A percentile compares a stretch with the other conserved stretches of the same genome.
Conservation (phyloP, 192 early-diverging fungal species). For the Backusella parvicylindrica region DNA sequence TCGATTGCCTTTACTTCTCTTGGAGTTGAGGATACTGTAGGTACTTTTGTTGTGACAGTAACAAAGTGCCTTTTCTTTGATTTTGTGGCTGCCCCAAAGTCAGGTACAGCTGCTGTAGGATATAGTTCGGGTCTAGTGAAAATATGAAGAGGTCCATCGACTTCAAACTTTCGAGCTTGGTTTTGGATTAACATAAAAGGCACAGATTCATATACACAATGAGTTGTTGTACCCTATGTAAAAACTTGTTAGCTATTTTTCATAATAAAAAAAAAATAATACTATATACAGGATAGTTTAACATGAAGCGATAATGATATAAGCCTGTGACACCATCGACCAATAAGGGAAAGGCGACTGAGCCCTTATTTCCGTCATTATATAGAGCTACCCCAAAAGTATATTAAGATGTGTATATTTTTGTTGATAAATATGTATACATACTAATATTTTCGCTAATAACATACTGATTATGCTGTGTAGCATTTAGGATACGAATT, state of each 20-base stretch:
- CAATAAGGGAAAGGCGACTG: constrained; percentile 9
- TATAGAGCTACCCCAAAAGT: constrained; percentile 15
- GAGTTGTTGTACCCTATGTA: constrained; percentile 18
- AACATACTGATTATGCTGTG: constrained; percentile 34
- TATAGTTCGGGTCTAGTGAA: not conserved
- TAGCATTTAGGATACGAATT: constrained; percentile 34
- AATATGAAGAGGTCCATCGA: constrained; percentile 7
- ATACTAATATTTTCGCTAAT: constrained; percentile 34
- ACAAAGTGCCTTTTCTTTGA: not conserved
- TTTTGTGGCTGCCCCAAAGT: not conserved
- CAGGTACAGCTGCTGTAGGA: not conserved
- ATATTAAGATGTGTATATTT: not conserved
- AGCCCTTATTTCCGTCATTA: constrained; percentile 20
- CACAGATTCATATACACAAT: constrained; percentile 36
- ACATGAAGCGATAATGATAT: constrained; percentile 38
- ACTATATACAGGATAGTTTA: constrained; percentile 24
- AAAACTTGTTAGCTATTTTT: not conserved
- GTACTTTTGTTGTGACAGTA: not conserved
- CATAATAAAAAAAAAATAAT: not conserved
- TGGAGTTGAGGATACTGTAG: not conserved
- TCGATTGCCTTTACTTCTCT: not conserved
- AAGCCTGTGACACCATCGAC: constrained; percentile 26
- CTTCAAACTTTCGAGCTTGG: not conserved
- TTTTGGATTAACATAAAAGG: constrained; percentile 35
- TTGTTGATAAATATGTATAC: not conserved